Base-by-base conservation (phyloP, 2,329 filamentous ascomycete species). In the Sclerotinia spermophila region DNA sequence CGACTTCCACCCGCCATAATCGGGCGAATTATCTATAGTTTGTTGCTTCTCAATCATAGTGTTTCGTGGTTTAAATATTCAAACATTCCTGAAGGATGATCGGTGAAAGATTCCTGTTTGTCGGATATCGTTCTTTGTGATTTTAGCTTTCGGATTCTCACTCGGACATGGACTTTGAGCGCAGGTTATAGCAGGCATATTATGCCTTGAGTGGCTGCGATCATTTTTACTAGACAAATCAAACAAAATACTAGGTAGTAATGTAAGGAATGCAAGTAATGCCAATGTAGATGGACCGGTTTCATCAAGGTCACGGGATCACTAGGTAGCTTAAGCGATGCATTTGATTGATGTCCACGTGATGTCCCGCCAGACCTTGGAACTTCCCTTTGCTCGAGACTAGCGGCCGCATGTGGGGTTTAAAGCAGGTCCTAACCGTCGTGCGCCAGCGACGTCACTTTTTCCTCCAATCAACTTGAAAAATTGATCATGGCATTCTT, bases 401-500 rank as follows among this genome's bases (percentile, higher is more conserved):
- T 27, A 21, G 61, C 61, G 61, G 61, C 61, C 61, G 61, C 44
- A 64, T 21, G 24, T 51, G 56, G 55, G 55, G 33, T 38, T 4
- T 3, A 27, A 58, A 58, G 55, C 55, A 38, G 56, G 56, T 59
- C 56, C 56, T 33, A 59, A 59, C 61, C 44, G 17, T 64, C 19
- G 61, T n/a, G 21, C 17, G 35, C 17, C 27, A 15, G 33, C 45
- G 33, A 65, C 62, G 62, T 65, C 62, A 65, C 62, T 65, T 65
- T 65, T 65, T 64, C 45, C 24, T 40, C 24, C n/a, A 17, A 8
- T 33, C 21, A 51, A 48, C 33, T 48, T 38, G 7, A 5, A 27
- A 27, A 60, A 19, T 35, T 64, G 33, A 40, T 15, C 33, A 65
- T 65, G 62, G 33, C 45, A 53, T 53, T 53, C 45, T 65, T 21